Evolutionary conservation across 805 yeast genomes (phyloP), one percentile per base, ranked within the genome.

Genomic region (Novakomyces olei): DNA sequence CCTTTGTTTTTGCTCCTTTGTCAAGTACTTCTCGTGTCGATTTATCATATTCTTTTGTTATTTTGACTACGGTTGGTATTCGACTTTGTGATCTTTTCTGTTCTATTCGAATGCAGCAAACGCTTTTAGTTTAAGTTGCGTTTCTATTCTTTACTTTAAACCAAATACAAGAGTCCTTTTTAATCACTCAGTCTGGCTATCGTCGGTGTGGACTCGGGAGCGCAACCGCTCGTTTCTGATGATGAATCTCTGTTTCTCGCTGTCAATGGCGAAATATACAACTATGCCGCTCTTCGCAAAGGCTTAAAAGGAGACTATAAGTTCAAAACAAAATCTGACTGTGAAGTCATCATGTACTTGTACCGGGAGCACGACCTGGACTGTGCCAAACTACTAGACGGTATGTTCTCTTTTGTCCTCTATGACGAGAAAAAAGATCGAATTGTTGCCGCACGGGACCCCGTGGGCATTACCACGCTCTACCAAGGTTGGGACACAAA

Each of bases 231-330:
- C 59, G 64, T 73, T 40, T 75, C 79, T 39, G 61, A 65, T 36
- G 92, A 81, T 46, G 91, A 66, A 39, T 58, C 72, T 45, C 67
- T 67, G 51, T 56, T 69, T 23, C 61, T 88, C 41, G 69, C 91
- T 39, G 98, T 88, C 53, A 88, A 88, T 64, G 99, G 96, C 47
- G 99, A 88, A 60, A 85, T 88, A 49, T 88, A 88, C 62, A 88
- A 88, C 74, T 98, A 88, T 60, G 79, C 83, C 55, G 65, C 73
- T 45, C 52, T 88, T 50, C 74, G 99, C 65, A 67, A 66, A 31
- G 67, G 77, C 57, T 68, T 73, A 49, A 33, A 32, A 26, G 45
- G 62, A 32, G 75, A 67, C 34, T 88, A 88, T 58, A 53, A 60
- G 39, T 88, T 67, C 69, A 68, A 77, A 58, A 79, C 95, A 33